Base-by-base conservation (phyloP, 163 green algal species). In the Chlorella variabilis region DNA sequence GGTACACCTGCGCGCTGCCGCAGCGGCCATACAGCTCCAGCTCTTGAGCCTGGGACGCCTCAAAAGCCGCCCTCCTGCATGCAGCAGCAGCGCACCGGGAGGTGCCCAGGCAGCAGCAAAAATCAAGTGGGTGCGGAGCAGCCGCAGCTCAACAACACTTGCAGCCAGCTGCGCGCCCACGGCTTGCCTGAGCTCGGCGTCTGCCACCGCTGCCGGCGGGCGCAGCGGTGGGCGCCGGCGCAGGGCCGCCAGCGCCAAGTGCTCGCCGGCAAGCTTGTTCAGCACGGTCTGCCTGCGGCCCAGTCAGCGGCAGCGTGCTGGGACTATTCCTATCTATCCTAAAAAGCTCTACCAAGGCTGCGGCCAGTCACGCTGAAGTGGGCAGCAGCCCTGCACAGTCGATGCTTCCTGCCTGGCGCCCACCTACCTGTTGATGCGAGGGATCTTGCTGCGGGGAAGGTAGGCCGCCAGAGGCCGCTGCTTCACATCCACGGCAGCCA, bases 231-330 rank as follows among this genome's bases (percentile, higher is more conserved):
- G 62, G 23, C 56, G 33, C 27, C 36, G 25, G 15, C 3, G 33
- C 13, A 56, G 45, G 0, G 63, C 76, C 7, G 76, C 76, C 11
- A 82, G 63, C 29, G 48, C 76, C 48, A 82, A 5, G 63, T 82
- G 76, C 48, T 82, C n/a, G 1, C 76, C 76, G 8, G 76, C 76
- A 33, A 82, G 63, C 48, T 76, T 82, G 45, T 67, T 82, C 34
- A 82, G 76, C 15, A 82, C 63, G 9, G 63, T 76, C 34, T 82
- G 76, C 63, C 76, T 82, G 62, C 63, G 23, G 4, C 25, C 29
- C 6, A 34, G 6, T 21, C 21, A 18, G 18, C 33, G 23, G 58
- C 20, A 59, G 29, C 42, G 38, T 42, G 21, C 11, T 31, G 5
- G 29, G 42, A 18, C 7, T 18, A 56, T 39, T n/a, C n/a, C n/a